Percentiles rank a stretch among this genome's conserved stretches.
These are phyloP conservation scores for Lomentospora prolificans DNA, from an alignment of 2,329 filamentous ascomycete species.

Conservation along the genomic window DNA sequence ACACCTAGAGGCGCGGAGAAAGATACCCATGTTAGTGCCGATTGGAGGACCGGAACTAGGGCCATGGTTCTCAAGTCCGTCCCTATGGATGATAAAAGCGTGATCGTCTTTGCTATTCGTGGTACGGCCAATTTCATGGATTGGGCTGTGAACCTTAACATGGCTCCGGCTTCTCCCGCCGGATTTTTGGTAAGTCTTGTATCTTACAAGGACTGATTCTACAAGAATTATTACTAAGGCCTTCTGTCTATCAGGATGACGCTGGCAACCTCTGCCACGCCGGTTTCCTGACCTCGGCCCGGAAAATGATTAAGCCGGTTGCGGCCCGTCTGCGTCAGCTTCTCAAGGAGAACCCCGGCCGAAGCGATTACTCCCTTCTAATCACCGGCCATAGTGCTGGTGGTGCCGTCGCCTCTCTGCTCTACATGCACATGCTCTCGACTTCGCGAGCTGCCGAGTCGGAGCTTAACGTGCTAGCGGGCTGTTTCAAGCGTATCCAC, in stretches of 20 bases:
- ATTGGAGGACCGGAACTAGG: slow-evolving; percentile 67
- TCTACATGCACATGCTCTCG: slow-evolving; percentile 75
- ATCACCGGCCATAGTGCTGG: slow-evolving; percentile 84
- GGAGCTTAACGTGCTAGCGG: slow-evolving; percentile 57
- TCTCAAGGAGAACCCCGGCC: slow-evolving; percentile 59
- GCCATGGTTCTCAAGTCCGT: slow-evolving; percentile 79
- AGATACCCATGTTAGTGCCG: slow-evolving; percentile 59
- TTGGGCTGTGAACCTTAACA: slow-evolving; percentile 75
- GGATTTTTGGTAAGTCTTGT: slow-evolving; percentile 46
- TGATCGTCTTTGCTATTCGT: slow-evolving; percentile 75
- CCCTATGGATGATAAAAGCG: slow-evolving; percentile 65
- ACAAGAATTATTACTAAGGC: background rate
- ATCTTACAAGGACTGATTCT: background rate
- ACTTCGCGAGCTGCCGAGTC: slow-evolving; percentile 43
- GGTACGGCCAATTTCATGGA: slow-evolving; percentile 74
- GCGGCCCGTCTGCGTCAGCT: slow-evolving; percentile 59
- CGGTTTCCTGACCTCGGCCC: slow-evolving; percentile 68
- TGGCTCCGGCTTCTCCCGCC: slow-evolving; percentile 52
- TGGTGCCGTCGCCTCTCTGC: slow-evolving; percentile 68
- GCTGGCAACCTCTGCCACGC: slow-evolving; percentile 67
- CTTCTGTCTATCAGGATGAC: slow-evolving; percentile 45
- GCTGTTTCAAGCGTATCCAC: slow-evolving; percentile 64
- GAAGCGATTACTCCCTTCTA: slow-evolving; percentile 58
- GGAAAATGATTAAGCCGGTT: slow-evolving; percentile 64
- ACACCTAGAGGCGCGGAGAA: slow-evolving; percentile 52